A percentile compares a stretch with the other conserved stretches of the same genome.
Conservation (phyloP, 495 filamentous ascomycete species). For the Hypoxylon crocopeplum region DNA sequence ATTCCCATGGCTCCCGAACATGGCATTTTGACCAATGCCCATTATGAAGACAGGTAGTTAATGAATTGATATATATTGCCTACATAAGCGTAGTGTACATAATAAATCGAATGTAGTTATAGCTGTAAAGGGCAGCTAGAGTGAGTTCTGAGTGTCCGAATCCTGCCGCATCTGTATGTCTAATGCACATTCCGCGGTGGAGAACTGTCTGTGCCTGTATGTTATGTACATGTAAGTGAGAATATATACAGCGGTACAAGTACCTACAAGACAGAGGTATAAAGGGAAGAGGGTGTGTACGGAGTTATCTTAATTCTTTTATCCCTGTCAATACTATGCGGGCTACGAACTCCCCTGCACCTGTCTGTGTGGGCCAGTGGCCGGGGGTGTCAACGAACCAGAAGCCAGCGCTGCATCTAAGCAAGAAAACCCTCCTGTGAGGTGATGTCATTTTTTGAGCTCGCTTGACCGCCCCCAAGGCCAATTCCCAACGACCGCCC, state of each 20-base stretch:
- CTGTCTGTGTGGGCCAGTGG: slow-evolving; percentile 17
- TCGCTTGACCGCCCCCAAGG: slow-evolving; percentile 39
- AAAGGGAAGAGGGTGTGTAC: slow-evolving; percentile 16
- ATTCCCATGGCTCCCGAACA: slow-evolving; percentile 31
- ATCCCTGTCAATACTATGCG: slow-evolving; percentile 37
- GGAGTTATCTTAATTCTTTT: slow-evolving; percentile 9
- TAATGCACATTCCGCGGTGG: slow-evolving; percentile 32
- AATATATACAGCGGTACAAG: slow-evolving; percentile 6
- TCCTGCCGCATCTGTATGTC: slow-evolving; percentile 26
- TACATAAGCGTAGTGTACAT: background rate
- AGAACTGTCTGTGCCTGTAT: slow-evolving; percentile 15
- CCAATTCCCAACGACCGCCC: slow-evolving; percentile 35
- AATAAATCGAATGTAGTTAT: background rate
- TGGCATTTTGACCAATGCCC: slow-evolving; percentile 38
- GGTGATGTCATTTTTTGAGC: slow-evolving; percentile 31
- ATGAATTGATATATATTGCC: slow-evolving; percentile 9
- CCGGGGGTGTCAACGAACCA: slow-evolving; percentile 17
- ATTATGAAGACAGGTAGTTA: slow-evolving; percentile 12
- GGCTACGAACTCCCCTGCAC: slow-evolving; percentile 33
- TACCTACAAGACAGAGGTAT: slow-evolving; percentile 1
- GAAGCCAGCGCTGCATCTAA: slow-evolving; percentile 3
- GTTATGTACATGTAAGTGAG: background rate
- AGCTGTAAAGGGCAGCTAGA: slow-evolving; percentile 18
- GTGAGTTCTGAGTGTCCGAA: slow-evolving; percentile 26
- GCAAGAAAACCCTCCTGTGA: slow-evolving; percentile 27